Evolutionary conservation across 1,139 yeast species (phyloP), one percentile per base, ranked within the genome.

Genomic region (Suhomyces bokatorum): DNA sequence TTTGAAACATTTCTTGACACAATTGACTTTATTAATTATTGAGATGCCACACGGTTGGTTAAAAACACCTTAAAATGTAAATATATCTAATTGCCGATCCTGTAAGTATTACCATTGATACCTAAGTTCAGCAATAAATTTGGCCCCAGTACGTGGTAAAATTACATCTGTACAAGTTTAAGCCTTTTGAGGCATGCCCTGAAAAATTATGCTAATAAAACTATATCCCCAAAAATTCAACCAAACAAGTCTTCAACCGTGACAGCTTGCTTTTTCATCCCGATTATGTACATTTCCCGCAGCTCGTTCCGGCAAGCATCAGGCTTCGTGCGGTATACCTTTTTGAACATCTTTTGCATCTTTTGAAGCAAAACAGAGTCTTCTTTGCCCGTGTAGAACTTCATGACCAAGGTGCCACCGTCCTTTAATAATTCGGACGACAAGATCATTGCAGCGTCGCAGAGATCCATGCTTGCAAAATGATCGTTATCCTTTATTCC

Each of bases 401-500:
- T 74, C 70, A 73, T 66, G 4, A 71, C 70, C 47, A 74, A 46
- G 28, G 49, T 55, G 1, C 78, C 78, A n/a, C 63, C 62, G 3
- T 55, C 57, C 27, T 47, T 57, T 7, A 74, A 54, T n/a, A 70
- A 53, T 7, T 53, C 49, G 36, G 62, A 52, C 1, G 73, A 57
- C 22, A 73, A 50, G 3, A 65, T 49, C 4, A 72, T 42, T 2
- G 71, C 75, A 0, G 72, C 75, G 32, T 66, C 66, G 49, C 78
- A 73, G 31, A 74, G 51, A 40, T 73, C 78, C 74, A 73, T 70
- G 48, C 76, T 73, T 14, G 74, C 77, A 37, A 59, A 62, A 53
- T 74, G 79, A 52, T 74, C 79, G 30, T 59, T 63, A 45, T 67
- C 72, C 42, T 70, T 69, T 27, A 67, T 64, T 1, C 79, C 79